Base-by-base conservation (phyloP, 2,329 filamentous ascomycete genomes). In the Ramichloridium luteum region DNA sequence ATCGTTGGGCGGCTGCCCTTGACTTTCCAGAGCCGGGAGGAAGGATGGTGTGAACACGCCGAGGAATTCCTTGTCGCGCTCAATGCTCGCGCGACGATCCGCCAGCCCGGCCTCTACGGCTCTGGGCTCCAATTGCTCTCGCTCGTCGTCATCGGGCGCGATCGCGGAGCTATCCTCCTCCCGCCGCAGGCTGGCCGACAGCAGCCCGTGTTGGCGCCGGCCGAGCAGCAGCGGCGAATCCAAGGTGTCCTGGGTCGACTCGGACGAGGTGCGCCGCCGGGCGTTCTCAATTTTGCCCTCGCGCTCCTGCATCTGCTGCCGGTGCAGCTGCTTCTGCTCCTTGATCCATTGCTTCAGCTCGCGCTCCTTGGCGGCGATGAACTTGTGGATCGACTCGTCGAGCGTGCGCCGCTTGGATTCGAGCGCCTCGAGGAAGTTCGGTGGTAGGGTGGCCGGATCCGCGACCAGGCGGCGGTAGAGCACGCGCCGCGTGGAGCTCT, bases 361-460 rank as follows among this genome's bases (percentile, higher is more conserved):
- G 22, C 53, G 36, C 34, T 57, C 54, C 38, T 57, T 57, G 27
- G 47, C 36, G 8, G 54, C 52, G 26, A 56, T 54, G 39, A 54
- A 57, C 26, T 51, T 53, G 40, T 56, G 53, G 30, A 57, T 56
- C 6, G 48, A 50, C 11, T 57, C 54, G 33, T 57, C 54, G 26
- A 56, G 41, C 40, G 52, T 49, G 30, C 45, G 48, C 20, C 54
- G 49, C 39, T 57, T 57, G 33, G 46, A 36, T 34, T 56, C 53
- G 25, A 57, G 42, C 27, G 43, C 40, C 29, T 51, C 47, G 4
- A 57, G 41, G 31, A 49, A 51, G 27, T 51, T 46, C 9, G 40
- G 36, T 18, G 51, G 46, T 35, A 54, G 40, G 6, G 34, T 40
- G n/a, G 43, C 35, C 13, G 46, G 42, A 18, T 42, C 39, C 34